Conservation (phyloP, 192 early-diverging fungal genomes). For the Diversispora epigaea region DNA sequence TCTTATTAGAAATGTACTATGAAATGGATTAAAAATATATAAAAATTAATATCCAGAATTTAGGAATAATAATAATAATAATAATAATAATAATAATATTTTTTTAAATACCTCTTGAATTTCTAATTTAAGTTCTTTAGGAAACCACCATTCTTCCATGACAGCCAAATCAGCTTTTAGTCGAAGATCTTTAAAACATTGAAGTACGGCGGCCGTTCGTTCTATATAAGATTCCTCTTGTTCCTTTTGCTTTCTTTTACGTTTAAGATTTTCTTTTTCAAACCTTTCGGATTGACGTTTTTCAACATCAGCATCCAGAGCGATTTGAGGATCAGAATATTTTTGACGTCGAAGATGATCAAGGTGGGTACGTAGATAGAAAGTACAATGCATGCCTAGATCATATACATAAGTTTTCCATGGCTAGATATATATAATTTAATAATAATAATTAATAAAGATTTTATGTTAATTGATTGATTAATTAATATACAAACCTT, state of each 20-base stretch:
- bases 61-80: no score
- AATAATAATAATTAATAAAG: background rate
- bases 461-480: background rate
- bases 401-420: constrained; percentile 34
- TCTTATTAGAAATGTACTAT: constrained; percentile 35
- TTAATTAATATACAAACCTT: constrained; percentile 6
- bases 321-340: constrained; percentile 1
- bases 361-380: constrained; percentile 27
- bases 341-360: constrained; percentile 29
- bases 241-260: constrained; percentile 29
- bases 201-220: constrained; percentile 8
- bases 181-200: constrained; percentile 14
- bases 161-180: constrained; percentile 18
- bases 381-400: constrained; percentile 31
- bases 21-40: no score
- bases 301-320: constrained; percentile 16
- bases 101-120: constrained; percentile 20
- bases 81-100: background rate
- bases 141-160: constrained; percentile 36
- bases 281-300: constrained; percentile 26
- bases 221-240: constrained; percentile 24
- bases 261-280: constrained; percentile 17
- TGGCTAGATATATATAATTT: background rate
- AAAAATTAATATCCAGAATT: background rate
- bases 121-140: constrained; percentile 32